Percentiles rank a stretch among this genome's conserved stretches.
Evolutionary conservation across 1,139 yeast genomes (phyloP).

Genomic region (Debaryomyces psychrophilus): DNA sequence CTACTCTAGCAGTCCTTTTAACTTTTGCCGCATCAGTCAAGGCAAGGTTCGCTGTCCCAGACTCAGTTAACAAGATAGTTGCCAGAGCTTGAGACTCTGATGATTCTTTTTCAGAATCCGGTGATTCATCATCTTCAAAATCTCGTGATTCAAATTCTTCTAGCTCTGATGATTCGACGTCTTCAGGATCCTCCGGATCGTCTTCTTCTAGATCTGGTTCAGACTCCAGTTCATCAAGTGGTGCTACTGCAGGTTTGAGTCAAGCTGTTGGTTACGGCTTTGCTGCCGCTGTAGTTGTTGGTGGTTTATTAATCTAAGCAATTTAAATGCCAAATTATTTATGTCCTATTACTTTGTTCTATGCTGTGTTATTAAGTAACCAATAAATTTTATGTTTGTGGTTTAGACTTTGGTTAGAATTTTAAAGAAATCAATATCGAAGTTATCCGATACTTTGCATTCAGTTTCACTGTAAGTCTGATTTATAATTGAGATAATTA

Average conservation of each 20-base stretch:
- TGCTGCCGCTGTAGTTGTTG: conserved; percentile 28
- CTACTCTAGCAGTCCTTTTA: conserved; percentile 10
- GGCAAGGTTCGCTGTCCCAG: conserved; percentile 10
- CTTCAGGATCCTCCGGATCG: conserved; percentile 4
- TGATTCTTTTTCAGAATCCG: conserved; percentile 8
- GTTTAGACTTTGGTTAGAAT: neutral
- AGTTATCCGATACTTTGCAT: conserved; percentile 4
- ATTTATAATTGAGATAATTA: conserved; percentile 29
- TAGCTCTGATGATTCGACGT: conserved; percentile 15
- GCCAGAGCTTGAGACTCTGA: conserved; percentile 15
- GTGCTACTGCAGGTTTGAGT: conserved; percentile 12
- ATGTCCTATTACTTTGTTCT: neutral
- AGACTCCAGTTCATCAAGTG: conserved; percentile 9
- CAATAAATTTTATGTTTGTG: neutral
- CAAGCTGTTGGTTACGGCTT: conserved; percentile 22
- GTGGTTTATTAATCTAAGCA: conserved; percentile 28
- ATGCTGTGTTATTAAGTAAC: neutral
- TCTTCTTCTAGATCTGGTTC: conserved; percentile 10
- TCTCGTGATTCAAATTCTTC: conserved; percentile 11
- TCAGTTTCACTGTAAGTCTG: conserved; percentile 13
- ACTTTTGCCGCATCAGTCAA: conserved; percentile 11
- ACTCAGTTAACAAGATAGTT: conserved; percentile 10
- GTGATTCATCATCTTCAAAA: conserved; percentile 11
- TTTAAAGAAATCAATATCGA: conserved; percentile 12
- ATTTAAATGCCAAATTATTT: conserved; percentile 1